A percentile compares a stretch with the other conserved stretches of the same genome.
Evolutionary conservation across 495 filamentous ascomycete species (phyloP).

Genomic region (Alectoria sarmentosa): DNA sequence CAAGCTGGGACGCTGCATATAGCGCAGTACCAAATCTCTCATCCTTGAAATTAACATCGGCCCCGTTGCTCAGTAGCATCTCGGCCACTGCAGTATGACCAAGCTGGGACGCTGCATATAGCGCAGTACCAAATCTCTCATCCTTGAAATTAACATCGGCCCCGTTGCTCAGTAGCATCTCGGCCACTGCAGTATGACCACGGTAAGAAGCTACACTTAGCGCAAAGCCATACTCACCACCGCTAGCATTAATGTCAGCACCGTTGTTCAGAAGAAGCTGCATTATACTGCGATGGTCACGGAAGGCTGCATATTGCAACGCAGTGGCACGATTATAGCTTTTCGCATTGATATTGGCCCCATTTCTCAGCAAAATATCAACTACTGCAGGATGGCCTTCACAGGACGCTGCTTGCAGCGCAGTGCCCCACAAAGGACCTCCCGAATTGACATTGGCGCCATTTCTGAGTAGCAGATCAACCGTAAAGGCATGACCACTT

Average conservation of each 20-base stretch:
- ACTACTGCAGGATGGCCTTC: neutral
- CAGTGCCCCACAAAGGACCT: no score
- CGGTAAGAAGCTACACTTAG: neutral
- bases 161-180: neutral
- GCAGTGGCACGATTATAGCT: neutral
- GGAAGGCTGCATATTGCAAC: neutral
- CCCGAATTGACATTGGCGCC: no score
- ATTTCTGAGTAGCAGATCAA: no score
- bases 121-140: neutral
- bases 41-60: neutral
- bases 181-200: neutral
- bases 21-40: neutral
- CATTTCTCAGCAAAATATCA: neutral
- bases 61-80: neutral
- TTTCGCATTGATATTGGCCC: neutral
- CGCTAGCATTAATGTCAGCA: neutral
- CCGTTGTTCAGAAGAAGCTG: neutral
- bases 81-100: neutral
- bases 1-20: neutral
- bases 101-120: neutral
- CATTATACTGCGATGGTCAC: accelerated
- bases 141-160: neutral
- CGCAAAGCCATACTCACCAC: neutral
- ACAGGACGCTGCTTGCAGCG: no score
- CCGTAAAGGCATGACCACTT: no score